Conservation (phyloP, 1,284 basidiomycete species). For the Ustilago curta region DNA sequence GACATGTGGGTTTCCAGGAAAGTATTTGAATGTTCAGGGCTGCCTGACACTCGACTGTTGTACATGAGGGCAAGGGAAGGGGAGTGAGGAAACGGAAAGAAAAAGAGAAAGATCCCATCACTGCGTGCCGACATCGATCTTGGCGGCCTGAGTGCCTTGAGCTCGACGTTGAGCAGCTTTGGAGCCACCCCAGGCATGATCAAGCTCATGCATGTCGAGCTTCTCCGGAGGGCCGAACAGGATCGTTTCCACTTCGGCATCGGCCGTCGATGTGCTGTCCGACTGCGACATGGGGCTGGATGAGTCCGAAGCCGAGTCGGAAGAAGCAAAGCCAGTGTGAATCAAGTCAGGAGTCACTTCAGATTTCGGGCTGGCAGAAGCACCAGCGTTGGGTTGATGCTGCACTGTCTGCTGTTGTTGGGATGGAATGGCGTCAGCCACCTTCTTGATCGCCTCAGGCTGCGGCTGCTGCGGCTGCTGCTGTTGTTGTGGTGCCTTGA, state of each 20-base stretch:
- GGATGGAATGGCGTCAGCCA: background rate
- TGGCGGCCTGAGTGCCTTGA: slow-evolving; percentile 12
- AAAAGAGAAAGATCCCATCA: background rate
- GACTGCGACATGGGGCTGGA: slow-evolving; percentile 35
- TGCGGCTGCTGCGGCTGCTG: slow-evolving; percentile 16
- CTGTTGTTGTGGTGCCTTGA: slow-evolving; percentile 4
- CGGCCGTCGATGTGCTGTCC: slow-evolving; percentile 22
- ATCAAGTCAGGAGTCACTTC: slow-evolving; percentile 36
- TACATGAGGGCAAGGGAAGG: slow-evolving; percentile 17
- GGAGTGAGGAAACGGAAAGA: no score
- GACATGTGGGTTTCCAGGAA: slow-evolving; percentile 12
- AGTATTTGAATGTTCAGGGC: slow-evolving; percentile 16
- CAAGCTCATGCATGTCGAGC: slow-evolving; percentile 47
- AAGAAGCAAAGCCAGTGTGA: slow-evolving; percentile 32
- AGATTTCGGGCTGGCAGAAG: slow-evolving; percentile 16
- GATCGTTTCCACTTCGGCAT: slow-evolving; percentile 47
- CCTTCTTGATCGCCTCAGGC: slow-evolving; percentile 15
- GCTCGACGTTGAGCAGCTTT: slow-evolving; percentile 35
- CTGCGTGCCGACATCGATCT: slow-evolving; percentile 17
- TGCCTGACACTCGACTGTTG: slow-evolving; percentile 33
- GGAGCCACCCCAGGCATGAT: slow-evolving; percentile 42
- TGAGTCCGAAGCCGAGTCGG: slow-evolving; percentile 38
- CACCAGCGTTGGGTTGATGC: slow-evolving; percentile 21
- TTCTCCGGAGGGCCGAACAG: slow-evolving; percentile 51
- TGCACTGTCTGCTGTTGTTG: slow-evolving; percentile 39